Percentiles rank a stretch among this genome's conserved stretches.
Evolutionary conservation across 768 basidiomycete genomes (phyloP).

Genomic region (Trametes cubensis): DNA sequence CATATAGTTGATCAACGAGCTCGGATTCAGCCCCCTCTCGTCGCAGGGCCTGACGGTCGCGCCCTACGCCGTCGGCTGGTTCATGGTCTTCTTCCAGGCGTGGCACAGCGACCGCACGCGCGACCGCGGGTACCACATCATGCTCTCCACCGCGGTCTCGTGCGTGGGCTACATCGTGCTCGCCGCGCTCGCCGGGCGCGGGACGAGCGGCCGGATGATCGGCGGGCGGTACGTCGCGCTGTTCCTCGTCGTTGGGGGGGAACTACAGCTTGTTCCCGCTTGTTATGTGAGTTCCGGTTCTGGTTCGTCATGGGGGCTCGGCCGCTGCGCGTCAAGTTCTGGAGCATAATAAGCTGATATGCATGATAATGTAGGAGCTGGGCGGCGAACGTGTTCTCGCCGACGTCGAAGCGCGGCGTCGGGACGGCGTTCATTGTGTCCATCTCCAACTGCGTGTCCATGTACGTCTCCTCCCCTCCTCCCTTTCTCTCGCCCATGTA

Average conservation of each 20-base stretch:
- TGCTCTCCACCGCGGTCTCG: slow-evolving; percentile 49
- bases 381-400: slow-evolving; percentile 61
- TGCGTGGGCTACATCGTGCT: slow-evolving; percentile 58
- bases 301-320: too few relatives aligned
- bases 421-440: slow-evolving; percentile 64
- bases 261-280: slow-evolving; percentile 59
- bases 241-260: slow-evolving; percentile 58
- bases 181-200: slow-evolving; percentile 38
- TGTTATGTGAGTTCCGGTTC: slow-evolving; percentile 49
- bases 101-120: slow-evolving; percentile 57
- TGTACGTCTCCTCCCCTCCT: slow-evolving; percentile 38
- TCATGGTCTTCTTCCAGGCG: slow-evolving; percentile 56
- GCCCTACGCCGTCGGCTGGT: slow-evolving; percentile 59
- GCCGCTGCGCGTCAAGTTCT: too few relatives aligned
- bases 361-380: slow-evolving; percentile 47
- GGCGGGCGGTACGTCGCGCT: slow-evolving; percentile 60
- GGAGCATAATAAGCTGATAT: too few relatives aligned
- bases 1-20: slow-evolving; percentile 51
- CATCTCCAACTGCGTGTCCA: slow-evolving; percentile 59
- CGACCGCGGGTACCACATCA: slow-evolving; percentile 60
- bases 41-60: slow-evolving; percentile 63
- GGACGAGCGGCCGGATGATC: slow-evolving; percentile 50
- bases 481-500: background rate
- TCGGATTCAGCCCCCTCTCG: slow-evolving; percentile 58
- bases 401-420: slow-evolving; percentile 61